Evolutionary conservation across 1,139 yeast species (phyloP), one percentile per base, ranked within the genome.

Genomic region (Wickerhamiella infanticola): DNA sequence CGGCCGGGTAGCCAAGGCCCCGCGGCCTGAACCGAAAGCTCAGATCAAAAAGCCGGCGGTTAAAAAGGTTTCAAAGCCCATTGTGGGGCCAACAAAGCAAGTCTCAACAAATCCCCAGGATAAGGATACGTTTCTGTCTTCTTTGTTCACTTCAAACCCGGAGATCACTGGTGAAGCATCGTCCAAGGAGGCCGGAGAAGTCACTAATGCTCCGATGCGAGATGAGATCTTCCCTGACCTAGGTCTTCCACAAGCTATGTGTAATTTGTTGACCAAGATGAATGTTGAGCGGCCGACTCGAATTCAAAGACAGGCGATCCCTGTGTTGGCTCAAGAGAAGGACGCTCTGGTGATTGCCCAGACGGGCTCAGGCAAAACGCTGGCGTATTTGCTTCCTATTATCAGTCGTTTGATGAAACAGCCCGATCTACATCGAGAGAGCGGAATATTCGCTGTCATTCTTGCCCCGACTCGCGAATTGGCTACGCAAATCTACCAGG

Each of bases 291-390:
- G 77, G 24, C 98, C 98, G 1, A 90, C 98, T 0, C 77, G 76
- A 54, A 85, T 90, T 52, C 98, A 90, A 63, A 73, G 84, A 53
- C 66, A 79, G 5, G 93, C 83, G 0, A 68, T 88, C n/a, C 95
- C 97, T 2, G 70, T 72, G 43, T 63, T 90, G 48, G 56, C 79
- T 3, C 47, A 53, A 2, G 54, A 50, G 2, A 63, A 71, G 33
- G 96, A 88, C 63, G 66, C 85, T 48, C 81, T 88, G 54, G 82
- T 86, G 44, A 93, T 84, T 58, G 95, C 97, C 0, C 96, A 86
- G 63, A 88, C 97, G 0, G 97, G 97, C 45, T 84, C 95, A 0
- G 97, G 97, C 62, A 88, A 88, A 61, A 86, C 97, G 0, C 65
- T 88, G 49, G 79, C 97, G 0, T 90, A 84, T 60, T 68, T 81